phyloP scores from a whole-genome alignment of 225 moss, liverwort and hornwort species.

The Marchantia polymorpha region DNA sequence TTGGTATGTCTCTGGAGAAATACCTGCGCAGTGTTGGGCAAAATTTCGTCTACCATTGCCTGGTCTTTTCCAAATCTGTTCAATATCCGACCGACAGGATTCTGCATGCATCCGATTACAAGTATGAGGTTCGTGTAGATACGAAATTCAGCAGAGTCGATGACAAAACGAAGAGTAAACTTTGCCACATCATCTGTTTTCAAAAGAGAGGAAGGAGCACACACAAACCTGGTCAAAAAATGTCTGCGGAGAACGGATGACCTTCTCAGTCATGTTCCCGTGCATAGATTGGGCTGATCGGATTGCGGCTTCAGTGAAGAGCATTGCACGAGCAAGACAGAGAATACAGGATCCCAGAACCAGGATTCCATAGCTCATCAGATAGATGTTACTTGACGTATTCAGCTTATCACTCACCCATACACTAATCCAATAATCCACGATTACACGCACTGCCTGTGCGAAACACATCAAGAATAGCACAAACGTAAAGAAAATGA shows the following conservation, averaged over 20 bases:
- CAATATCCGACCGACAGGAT: conserved; percentile 87
- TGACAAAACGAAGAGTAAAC: no score
- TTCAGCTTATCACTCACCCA: conserved; percentile 68
- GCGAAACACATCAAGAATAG: conserved; percentile 52
- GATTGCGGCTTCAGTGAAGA: conserved; percentile 57
- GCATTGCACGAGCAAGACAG: conserved; percentile 44
- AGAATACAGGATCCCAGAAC: conserved; percentile 48
- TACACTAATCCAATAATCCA: conserved; percentile 77
- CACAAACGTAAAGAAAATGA: conserved; percentile 33
- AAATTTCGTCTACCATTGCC: conserved; percentile 70
- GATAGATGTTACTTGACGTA: conserved; percentile 55
- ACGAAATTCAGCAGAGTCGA: no score
- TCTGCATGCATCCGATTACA: conserved; percentile 11
- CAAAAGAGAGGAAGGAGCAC: not conserved
- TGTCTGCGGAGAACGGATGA: conserved; percentile 76
- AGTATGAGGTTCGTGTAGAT: conserved; percentile 25
- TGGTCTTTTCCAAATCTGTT: conserved; percentile 98
- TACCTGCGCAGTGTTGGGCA: conserved; percentile 64
- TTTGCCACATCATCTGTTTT: no score
- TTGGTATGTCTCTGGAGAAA: conserved; percentile 14
- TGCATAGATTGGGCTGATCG: conserved; percentile 79
- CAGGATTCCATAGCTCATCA: conserved; percentile 54
- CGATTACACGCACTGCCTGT: conserved; percentile 84
- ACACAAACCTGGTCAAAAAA: conserved; percentile 71
- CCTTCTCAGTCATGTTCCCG: conserved; percentile 67